Conservation (phyloP, 2,329 filamentous ascomycete species). For the Chaetomium globosum region DNA sequence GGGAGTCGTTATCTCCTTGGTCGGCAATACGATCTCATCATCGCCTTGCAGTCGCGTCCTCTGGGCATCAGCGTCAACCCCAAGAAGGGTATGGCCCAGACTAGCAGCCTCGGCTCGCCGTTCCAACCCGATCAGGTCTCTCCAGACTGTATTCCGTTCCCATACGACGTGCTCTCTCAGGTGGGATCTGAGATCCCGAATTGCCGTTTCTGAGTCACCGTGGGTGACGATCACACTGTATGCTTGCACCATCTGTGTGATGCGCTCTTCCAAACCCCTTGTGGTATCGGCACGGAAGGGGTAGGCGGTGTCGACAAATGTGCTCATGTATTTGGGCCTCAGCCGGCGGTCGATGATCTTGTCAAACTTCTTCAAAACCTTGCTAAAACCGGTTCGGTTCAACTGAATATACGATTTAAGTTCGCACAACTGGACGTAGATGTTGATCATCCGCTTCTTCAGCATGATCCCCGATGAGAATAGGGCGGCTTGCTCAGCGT, state of each 20-base stretch:
- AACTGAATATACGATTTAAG: constrained; percentile 94
- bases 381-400: constrained; percentile 94
- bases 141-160: constrained; percentile 98
- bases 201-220: constrained; percentile 75
- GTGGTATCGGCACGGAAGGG: constrained; percentile 78
- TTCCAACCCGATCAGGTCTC: constrained; percentile 98
- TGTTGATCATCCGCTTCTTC: constrained; percentile 84
- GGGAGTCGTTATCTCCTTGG: constrained; percentile 75
- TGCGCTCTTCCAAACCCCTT: constrained; percentile 68
- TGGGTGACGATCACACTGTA: constrained; percentile 83
- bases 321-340: constrained; percentile 73
- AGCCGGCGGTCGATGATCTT: constrained; percentile 87
- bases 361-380: constrained; percentile 97
- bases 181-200: constrained; percentile 84
- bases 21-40: constrained; percentile 62
- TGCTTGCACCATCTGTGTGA: constrained; percentile 72
- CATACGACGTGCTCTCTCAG: constrained; percentile 96
- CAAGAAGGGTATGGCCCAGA: constrained; percentile 81
- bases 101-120: constrained; percentile 92
- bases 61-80: constrained; percentile 68
- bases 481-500: constrained; percentile 71
- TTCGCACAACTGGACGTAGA: constrained; percentile 92
- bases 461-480: constrained; percentile 75
- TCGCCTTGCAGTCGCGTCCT: constrained; percentile 82
- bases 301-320: constrained; percentile 74